Percentiles rank a stretch among this genome's conserved stretches.
Conservation (phyloP, 257 asterid genomes). For the Salvia rosmarinus region DNA sequence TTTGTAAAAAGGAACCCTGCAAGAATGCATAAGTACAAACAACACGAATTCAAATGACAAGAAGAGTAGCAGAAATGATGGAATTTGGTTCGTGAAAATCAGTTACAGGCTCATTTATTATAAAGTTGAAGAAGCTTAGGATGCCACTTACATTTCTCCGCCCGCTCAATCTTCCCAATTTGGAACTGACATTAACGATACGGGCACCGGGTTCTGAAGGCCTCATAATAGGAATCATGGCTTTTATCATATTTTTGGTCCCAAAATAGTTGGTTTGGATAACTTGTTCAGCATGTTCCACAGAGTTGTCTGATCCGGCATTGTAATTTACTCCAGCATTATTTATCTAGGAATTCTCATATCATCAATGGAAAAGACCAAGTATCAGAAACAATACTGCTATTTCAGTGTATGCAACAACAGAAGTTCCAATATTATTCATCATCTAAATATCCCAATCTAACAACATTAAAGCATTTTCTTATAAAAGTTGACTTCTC, state of each 20-base stretch:
- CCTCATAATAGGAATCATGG: conserved; percentile 81
- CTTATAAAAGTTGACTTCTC: background rate
- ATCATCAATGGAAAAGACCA: conserved; percentile 20
- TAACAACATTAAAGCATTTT: background rate
- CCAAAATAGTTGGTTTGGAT: conserved; percentile 83
- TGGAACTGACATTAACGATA: conserved; percentile 78
- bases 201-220: conserved; percentile 82
- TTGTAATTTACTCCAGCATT: conserved; percentile 98
- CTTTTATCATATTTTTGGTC: conserved; percentile 79
- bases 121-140: background rate
- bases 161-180: conserved; percentile 84
- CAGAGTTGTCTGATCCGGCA: conserved; percentile 72
- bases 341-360: conserved; percentile 60
- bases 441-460: background rate
- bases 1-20: too few relatives aligned
- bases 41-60: background rate
- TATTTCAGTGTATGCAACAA: background rate
- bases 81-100: background rate
- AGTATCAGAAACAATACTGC: background rate
- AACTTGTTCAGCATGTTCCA: conserved; percentile 72
- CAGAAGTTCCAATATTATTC: background rate
- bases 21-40: background rate
- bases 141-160: conserved; percentile 65
- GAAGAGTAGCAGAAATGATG: too few relatives aligned
- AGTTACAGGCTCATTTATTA: too few relatives aligned